These are phyloP conservation scores for Pseudevernia furfuracea DNA, from an alignment of 495 filamentous ascomycete species.

Conservation along the genomic window DNA sequence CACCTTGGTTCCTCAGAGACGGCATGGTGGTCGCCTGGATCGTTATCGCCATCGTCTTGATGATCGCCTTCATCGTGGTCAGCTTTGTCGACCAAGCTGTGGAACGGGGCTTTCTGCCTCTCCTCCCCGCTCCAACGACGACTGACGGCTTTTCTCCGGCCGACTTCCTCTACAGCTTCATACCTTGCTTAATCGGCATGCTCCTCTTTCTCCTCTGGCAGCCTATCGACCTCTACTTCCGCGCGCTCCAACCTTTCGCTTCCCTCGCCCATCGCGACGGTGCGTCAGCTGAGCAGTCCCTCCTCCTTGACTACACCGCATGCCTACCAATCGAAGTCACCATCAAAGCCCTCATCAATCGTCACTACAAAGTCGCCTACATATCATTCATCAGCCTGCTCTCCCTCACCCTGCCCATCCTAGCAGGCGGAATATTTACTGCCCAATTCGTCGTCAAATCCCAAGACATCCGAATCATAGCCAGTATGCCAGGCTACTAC, in stretches of 20 bases:
- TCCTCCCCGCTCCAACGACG: constrained; percentile 52
- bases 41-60: constrained; percentile 53
- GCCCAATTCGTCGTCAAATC: constrained; percentile 54
- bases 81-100: constrained; percentile 68
- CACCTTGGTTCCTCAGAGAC: constrained; percentile 70
- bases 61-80: constrained; percentile 65
- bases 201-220: constrained; percentile 71
- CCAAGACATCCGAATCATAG: constrained; percentile 55
- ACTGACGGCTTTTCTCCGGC: constrained; percentile 67
- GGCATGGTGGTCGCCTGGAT: constrained; percentile 55
- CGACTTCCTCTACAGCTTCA: constrained; percentile 81
- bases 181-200: constrained; percentile 69
- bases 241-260: constrained; percentile 68
- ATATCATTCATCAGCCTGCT: constrained; percentile 58
- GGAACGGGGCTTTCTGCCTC: constrained; percentile 60
- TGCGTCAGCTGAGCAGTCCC: constrained; percentile 54
- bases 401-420: constrained; percentile 60
- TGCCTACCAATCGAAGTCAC: constrained; percentile 57
- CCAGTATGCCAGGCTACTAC: constrained; percentile 61
- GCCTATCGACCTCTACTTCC: constrained; percentile 65
- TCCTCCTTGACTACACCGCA: constrained; percentile 67
- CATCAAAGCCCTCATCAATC: constrained; percentile 51
- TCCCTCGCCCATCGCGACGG: constrained; percentile 52
- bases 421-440: constrained; percentile 75
- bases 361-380: constrained; percentile 64